Base-by-base conservation (phyloP, 306 rosid species). In the Lablab purpureus region DNA sequence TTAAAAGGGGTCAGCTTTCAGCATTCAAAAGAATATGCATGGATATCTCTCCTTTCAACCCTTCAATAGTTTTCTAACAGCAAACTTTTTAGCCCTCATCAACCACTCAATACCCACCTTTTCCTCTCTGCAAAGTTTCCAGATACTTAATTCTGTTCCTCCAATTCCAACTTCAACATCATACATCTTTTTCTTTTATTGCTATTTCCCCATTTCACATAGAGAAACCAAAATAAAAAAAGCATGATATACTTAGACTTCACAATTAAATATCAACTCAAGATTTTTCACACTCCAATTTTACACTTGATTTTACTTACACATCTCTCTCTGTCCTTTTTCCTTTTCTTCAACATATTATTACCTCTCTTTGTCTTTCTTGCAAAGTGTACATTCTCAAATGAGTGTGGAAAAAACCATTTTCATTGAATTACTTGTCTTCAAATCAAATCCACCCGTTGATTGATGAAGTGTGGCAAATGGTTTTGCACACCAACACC, bases 1-100 rank as follows among this genome's bases (percentile, higher is more conserved):
- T 56, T 45, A 83, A 85, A 87, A 88, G 88, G 75, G 73, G 40
- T 85, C 85, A 84, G 83, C 91, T 93, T 91, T 89, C 84, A 85
- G 80, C 81, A 73, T 87, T 86, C 89, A 88, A 89, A 84, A 84
- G 98, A 93, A 93, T 93, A 87, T 89, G 90, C 98, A 91, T 83
- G 86, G 85, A 87, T 85, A 82, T 82, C 87, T 70, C 60, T 65
- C 77, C 47, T 65, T 72, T 76, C 77, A 67, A 23, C 83, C 66
- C 83, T 71, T 78, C 76, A 77, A 77, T 67, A 63, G 46, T 79
- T 79, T 87, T 81, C 71, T 79, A 73, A 81, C 81, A 83, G 13
- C 87, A 75, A 78, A 83, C 91, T 87, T 86, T 89, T 88, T 77
- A 79, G 75, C 79, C 78, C 73, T 80, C 88, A 86, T 86, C 74